A percentile compares a stretch with the other conserved stretches of the same genome.
Conservation (phyloP, 306 rosid species). For the Cyamopsis tetragonoloba region DNA sequence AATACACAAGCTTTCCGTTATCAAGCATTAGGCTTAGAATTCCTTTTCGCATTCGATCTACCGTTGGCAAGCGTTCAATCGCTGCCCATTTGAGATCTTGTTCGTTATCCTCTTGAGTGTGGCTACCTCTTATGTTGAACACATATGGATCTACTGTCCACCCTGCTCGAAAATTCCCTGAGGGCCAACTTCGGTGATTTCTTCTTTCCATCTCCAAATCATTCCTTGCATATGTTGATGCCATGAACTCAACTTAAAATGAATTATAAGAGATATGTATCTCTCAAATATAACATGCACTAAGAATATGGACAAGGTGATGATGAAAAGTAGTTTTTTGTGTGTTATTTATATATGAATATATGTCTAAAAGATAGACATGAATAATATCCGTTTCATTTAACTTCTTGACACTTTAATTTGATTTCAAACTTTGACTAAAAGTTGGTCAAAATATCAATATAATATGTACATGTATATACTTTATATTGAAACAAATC, state of each 20-base stretch:
- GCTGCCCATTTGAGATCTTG: slow-evolving; percentile 71
- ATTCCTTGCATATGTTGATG: slow-evolving; percentile 29
- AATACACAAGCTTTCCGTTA: slow-evolving; percentile 34
- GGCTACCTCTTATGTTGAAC: slow-evolving; percentile 37
- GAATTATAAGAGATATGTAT: neutral
- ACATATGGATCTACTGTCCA: slow-evolving; percentile 46
- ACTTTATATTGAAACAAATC: no score
- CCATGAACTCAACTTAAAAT: slow-evolving; percentile 8
- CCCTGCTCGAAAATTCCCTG: slow-evolving; percentile 31
- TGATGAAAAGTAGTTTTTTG: neutral
- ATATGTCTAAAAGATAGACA: neutral
- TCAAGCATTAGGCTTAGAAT: slow-evolving; percentile 37
- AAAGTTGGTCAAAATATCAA: neutral
- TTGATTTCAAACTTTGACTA: neutral
- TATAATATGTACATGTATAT: no score
- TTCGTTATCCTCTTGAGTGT: slow-evolving; percentile 39
- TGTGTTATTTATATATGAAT: neutral
- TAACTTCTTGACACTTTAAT: neutral
- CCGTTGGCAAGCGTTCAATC: slow-evolving; percentile 59
- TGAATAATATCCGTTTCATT: neutral
- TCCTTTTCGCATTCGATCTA: slow-evolving; percentile 56
- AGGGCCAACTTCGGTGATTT: slow-evolving; percentile 31
- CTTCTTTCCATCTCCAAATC: slow-evolving; percentile 25
- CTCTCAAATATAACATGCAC: neutral
- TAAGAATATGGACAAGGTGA: neutral